These are phyloP conservation scores for Fusarium napiforme DNA, from an alignment of 2,329 filamentous ascomycete species.

Conservation along the genomic window DNA sequence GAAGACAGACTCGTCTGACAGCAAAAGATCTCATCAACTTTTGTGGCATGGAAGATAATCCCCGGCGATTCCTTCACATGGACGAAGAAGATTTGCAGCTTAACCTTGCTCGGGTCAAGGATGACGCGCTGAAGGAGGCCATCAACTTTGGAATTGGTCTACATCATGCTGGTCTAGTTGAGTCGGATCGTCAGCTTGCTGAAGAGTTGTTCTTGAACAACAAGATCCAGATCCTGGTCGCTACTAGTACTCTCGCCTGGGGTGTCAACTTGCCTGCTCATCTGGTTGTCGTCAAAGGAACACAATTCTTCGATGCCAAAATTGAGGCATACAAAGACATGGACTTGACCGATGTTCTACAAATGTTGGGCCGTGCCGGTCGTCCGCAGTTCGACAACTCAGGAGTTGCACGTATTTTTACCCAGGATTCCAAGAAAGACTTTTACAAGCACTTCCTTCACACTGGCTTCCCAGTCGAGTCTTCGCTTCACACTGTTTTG, in stretches of 20 bases:
- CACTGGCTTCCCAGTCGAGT: constrained; percentile 97
- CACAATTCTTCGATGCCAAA: constrained; percentile 98
- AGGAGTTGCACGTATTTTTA: constrained; percentile 96
- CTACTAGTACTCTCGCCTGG: constrained; percentile 96
- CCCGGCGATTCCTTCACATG: constrained; percentile 91
- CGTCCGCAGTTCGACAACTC: constrained; percentile 96
- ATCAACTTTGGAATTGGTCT: constrained; percentile 96
- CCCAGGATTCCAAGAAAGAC: constrained; percentile 96
- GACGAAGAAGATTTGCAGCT: constrained; percentile 91
- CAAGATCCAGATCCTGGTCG: constrained; percentile 96
- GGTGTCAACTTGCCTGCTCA: constrained; percentile 98
- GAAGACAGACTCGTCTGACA: constrained; percentile 92
- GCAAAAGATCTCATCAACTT: constrained; percentile 97
- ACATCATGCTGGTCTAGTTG: constrained; percentile 96
- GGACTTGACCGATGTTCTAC: constrained; percentile 96
- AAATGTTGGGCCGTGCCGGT: constrained; percentile 96
- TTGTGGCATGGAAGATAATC: constrained; percentile 98
- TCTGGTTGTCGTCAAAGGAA: constrained; percentile 96
- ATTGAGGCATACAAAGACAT: constrained; percentile 98
- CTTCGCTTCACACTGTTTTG: constrained; percentile 92
- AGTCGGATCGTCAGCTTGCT: constrained; percentile 89
- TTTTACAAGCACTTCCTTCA: constrained; percentile 99
- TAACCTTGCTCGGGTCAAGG: constrained; percentile 90
- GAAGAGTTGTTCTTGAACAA: constrained; percentile 97
- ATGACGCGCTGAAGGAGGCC: constrained; percentile 92